These are phyloP conservation scores for Peronospora destructor DNA, from an alignment of 352 stramenopile genomes.

Conservation along the genomic window DNA sequence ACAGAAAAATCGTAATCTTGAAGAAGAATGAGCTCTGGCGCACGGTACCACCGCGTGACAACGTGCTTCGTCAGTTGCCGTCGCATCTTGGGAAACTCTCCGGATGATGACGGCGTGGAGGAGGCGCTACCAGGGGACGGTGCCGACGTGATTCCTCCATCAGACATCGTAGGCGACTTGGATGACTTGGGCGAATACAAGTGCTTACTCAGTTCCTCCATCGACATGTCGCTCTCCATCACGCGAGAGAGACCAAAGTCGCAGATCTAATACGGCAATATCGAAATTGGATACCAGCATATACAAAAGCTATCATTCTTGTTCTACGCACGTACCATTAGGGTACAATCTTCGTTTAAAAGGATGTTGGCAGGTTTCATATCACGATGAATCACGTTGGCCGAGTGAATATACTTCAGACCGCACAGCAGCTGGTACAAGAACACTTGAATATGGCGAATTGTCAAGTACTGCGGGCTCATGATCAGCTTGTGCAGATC, in stretches of 20 bases:
- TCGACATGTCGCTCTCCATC: conserved; percentile 66
- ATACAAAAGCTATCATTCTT: not conserved
- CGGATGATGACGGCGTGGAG: conserved; percentile 63
- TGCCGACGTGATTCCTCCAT: conserved; percentile 48
- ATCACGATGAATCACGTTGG: conserved; percentile 85
- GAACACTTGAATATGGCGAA: conserved; percentile 96
- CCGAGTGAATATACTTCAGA: conserved; percentile 94
- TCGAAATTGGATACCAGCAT: conserved; percentile 1
- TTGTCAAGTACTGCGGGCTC: conserved; percentile 88
- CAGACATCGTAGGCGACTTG: conserved; percentile 70
- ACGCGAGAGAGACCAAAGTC: conserved; percentile 83
- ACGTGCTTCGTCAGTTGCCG: conserved; percentile 97
- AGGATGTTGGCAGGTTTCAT: conserved; percentile 88
- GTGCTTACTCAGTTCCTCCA: conserved; percentile 71
- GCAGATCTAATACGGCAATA: conserved; percentile 43
- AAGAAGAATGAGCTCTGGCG: conserved; percentile 94
- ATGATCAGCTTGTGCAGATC: conserved; percentile 93
- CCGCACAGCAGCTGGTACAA: conserved; percentile 92
- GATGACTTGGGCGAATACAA: conserved; percentile 73
- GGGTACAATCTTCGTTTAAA: conserved; percentile 81
- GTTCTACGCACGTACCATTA: conserved; percentile 43
- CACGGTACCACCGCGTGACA: conserved; percentile 97
- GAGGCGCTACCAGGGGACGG: conserved; percentile 56
- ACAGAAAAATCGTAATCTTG: conserved; percentile 93
- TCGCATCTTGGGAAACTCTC: conserved; percentile 55